These are phyloP conservation scores for Phytophthora agathidicida DNA, from an alignment of 352 stramenopile genomes.

Conservation along the genomic window DNA sequence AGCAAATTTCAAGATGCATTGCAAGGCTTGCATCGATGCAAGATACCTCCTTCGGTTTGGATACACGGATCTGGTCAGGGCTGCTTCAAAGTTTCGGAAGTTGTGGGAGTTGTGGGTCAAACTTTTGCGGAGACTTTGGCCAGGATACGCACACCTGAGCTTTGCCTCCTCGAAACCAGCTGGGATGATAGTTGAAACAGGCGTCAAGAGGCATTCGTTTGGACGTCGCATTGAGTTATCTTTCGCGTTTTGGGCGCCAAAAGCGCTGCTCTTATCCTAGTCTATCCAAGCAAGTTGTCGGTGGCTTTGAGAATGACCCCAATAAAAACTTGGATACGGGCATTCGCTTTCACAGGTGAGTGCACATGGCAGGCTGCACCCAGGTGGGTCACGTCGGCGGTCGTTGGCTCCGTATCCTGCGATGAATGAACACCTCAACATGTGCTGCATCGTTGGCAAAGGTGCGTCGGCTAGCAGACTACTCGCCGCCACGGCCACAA, in stretches of 20 bases:
- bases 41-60: neutral
- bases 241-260: constrained; percentile 15
- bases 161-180: constrained; percentile 6
- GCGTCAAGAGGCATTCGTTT: constrained; percentile 1
- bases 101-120: too few species aligned
- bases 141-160: constrained; percentile 1
- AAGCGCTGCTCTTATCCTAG: constrained; percentile 11
- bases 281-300: neutral
- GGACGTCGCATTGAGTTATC: constrained; percentile 4
- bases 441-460: too few species aligned
- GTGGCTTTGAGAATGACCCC: neutral
- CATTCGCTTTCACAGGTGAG: too few species aligned
- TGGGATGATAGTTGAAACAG: constrained; percentile 11
- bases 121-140: constrained; percentile 15
- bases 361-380: too few species aligned
- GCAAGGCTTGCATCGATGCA: neutral
- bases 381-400: too few species aligned
- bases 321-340: neutral
- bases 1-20: too few species aligned
- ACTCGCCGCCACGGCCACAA: too few species aligned
- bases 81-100: neutral
- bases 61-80: constrained; percentile 17
- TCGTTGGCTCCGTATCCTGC: too few species aligned
- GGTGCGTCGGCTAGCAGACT: too few species aligned
- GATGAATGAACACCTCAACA: too few species aligned